phyloP scores from a whole-genome alignment of 2,329 filamentous ascomycete species.

The Aspergillus pseudotamarii region DNA sequence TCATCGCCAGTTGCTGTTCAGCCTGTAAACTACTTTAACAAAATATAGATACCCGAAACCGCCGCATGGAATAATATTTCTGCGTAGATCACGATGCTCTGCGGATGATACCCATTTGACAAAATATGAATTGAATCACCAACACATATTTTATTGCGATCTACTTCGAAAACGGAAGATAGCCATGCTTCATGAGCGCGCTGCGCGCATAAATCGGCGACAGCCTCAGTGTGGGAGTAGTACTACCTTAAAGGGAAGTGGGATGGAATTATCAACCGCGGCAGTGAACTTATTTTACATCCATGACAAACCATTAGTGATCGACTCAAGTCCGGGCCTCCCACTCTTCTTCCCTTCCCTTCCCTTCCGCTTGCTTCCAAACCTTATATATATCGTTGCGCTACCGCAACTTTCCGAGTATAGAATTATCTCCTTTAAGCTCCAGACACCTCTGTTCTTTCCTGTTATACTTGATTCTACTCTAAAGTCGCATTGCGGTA shows the following conservation, averaged over 20 bases:
- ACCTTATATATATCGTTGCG: background rate
- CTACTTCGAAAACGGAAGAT: background rate
- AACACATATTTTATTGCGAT: background rate
- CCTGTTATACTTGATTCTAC: background rate
- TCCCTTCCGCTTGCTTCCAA: constrained; percentile 2
- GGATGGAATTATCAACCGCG: background rate
- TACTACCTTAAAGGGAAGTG: constrained; percentile 1
- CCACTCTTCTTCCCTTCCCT: background rate
- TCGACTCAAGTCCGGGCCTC: background rate
- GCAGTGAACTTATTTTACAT: background rate
- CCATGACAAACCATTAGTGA: constrained; percentile 7
- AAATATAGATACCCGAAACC: constrained; percentile 18
- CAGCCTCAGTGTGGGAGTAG: background rate
- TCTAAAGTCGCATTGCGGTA: background rate
- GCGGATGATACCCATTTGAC: background rate
- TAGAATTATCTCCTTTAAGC: background rate
- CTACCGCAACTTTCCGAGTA: background rate
- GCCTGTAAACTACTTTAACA: constrained; percentile 5
- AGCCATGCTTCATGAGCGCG: background rate
- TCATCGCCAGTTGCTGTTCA: constrained; percentile 15
- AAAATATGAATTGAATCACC: background rate
- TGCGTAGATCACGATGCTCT: background rate
- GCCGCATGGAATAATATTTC: background rate
- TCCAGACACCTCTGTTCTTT: background rate
- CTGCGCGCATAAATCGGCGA: background rate